Percentiles rank a stretch among this genome's conserved stretches.
Evolutionary conservation across 2,329 filamentous ascomycete genomes (phyloP).

Genomic region (Purpureocillium takamizusanense): DNA sequence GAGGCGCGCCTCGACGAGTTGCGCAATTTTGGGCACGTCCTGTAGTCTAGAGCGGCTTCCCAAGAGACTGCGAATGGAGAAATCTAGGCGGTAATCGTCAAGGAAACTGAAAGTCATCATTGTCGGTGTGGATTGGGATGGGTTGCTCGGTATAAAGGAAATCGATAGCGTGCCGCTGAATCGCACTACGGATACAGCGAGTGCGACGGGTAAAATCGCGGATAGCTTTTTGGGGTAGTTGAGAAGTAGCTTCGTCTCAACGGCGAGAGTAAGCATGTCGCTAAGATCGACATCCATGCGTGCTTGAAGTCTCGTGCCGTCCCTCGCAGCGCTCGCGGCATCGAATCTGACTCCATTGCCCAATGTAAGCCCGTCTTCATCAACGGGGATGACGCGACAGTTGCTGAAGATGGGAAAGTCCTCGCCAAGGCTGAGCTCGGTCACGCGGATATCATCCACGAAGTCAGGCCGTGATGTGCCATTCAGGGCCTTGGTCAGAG

Average conservation of each 20-base stretch:
- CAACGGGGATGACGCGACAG: conserved; percentile 86
- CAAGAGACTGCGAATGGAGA: conserved; percentile 70
- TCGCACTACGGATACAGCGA: conserved; percentile 83
- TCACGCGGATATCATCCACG: conserved; percentile 86
- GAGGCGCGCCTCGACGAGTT: conserved; percentile 69
- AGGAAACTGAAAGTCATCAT: conserved; percentile 93
- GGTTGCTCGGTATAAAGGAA: conserved; percentile 76
- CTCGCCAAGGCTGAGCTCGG: conserved; percentile 87
- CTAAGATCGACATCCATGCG: conserved; percentile 95
- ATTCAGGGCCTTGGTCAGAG: conserved; percentile 78
- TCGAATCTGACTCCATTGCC: conserved; percentile 42
- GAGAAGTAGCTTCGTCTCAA: conserved; percentile 88
- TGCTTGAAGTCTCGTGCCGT: conserved; percentile 76
- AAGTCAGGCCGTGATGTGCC: conserved; percentile 82
- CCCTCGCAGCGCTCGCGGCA: conserved; percentile 41
- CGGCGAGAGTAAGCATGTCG: conserved; percentile 87
- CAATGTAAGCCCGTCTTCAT: conserved; percentile 62
- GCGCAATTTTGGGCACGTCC: conserved; percentile 82
- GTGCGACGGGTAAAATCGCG: conserved; percentile 81
- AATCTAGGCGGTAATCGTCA: conserved; percentile 77
- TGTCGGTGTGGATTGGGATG: conserved; percentile 62
- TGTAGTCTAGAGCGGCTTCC: conserved; percentile 73
- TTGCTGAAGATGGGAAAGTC: conserved; percentile 99
- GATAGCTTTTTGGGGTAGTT: conserved; percentile 90
- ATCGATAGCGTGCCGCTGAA: conserved; percentile 94